Evolutionary conservation across 1,284 basidiomycete genomes (phyloP), one percentile per base, ranked within the genome.

Genomic region (Cutaneotrichosporon cyanovorans): DNA sequence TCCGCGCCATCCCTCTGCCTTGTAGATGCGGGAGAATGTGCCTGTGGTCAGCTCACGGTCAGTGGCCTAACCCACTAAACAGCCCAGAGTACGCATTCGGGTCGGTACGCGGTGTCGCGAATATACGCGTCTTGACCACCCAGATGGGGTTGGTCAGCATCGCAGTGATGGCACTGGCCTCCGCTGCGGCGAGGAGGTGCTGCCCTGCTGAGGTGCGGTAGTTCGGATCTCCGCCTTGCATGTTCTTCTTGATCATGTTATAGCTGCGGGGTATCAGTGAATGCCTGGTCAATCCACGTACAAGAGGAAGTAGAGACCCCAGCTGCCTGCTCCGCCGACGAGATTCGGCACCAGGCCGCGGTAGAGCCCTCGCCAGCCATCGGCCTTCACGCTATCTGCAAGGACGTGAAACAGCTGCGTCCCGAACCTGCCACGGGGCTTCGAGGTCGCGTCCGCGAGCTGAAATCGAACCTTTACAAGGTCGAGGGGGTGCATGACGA

Each of bases 261-360:
- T 98, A 97, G 68, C 91, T 95, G 51, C 7, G 21, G 7, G 21
- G 36, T 14, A 7, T 28, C 37, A 38, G 15, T 25, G 20, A 21
- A 12, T 21, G 36, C 36, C 19, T 37, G 36, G 19, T 19, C n/a
- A 20, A 19, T 12, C 10, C 2, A 78, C 88, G 73, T 66, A 93
- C 93, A 95, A 95, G 53, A 96, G 78, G 73, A 98, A 98, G 72
- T 99, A 98, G 25, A 96, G 73, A 0, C 95, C 93, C 93, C 93
- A 98, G 60, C 87, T 92, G 6, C 85, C 82, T n/a, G 92, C 90
- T 60, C 97, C 97, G 16, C 95, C 93, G 0, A 88, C 87, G 37
- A 97, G 79, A 65, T 98, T 99, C 2, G 92, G 83, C 3, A 82
- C 80, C 22, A 98, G 74, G 11, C 93, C 93, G 50, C 93, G 80